Conservation (phyloP, 2,329 filamentous ascomycete species). For the Teratosphaeria pseudoeucalypti region DNA sequence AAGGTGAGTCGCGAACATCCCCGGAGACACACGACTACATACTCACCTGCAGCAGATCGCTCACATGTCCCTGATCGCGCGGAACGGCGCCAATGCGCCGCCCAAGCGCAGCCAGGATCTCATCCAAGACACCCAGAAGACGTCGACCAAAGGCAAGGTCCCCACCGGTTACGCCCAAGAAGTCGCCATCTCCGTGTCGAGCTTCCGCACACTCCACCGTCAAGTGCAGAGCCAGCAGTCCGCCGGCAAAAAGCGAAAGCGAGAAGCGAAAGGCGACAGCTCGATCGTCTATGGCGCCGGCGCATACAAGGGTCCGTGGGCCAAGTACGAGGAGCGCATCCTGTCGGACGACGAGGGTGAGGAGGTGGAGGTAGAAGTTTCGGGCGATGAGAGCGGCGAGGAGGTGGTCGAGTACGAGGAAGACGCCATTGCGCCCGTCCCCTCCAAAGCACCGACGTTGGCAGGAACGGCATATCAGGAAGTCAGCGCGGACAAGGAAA, state of each 20-base stretch:
- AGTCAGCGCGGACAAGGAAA: conserved; percentile 50
- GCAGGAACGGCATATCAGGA: conserved; percentile 46
- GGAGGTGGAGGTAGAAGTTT: conserved; percentile 50
- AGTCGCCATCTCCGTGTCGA: conserved; percentile 78
- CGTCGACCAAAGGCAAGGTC: conserved; percentile 34
- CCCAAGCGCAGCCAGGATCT: conserved; percentile 19
- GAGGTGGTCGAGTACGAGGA: conserved; percentile 65
- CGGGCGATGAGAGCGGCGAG: conserved; percentile 63
- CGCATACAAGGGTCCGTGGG: conserved; percentile 92
- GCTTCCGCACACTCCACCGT: conserved; percentile 78
- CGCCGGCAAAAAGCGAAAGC: conserved; percentile 60
- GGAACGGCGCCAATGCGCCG: conserved; percentile 25
- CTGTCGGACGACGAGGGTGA: conserved; percentile 60
- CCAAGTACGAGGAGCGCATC: conserved; percentile 65
- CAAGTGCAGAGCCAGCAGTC: conserved; percentile 50
- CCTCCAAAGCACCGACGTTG: conserved; percentile 35
- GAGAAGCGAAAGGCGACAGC: conserved; percentile 77
- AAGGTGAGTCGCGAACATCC: background rate
- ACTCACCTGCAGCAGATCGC: background rate
- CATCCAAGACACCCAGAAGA: conserved; percentile 18
- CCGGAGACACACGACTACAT: background rate
- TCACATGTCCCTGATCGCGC: conserved; percentile 24
- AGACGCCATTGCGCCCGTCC: conserved; percentile 52
- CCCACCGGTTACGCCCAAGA: conserved; percentile 78
- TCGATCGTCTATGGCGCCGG: conserved; percentile 75